A percentile compares a stretch with the other conserved stretches of the same genome.
Evolutionary conservation across 2,329 filamentous ascomycete genomes (phyloP).

Genomic region (Aspergillus sp.): DNA sequence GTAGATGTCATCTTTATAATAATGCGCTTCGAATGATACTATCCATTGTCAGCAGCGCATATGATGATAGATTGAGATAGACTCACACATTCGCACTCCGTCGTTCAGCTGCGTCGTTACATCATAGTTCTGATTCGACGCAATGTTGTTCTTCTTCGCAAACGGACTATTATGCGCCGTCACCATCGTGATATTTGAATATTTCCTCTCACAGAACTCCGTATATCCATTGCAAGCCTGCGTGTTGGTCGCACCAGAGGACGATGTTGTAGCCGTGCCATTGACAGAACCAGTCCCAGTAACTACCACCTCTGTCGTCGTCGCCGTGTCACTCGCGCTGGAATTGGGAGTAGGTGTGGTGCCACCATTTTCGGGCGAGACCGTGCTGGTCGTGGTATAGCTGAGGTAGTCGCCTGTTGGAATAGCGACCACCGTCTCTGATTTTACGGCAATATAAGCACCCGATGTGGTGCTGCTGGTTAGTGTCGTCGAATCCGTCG

Average conservation of each 20-base stretch:
- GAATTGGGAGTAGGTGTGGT: slow-evolving; percentile 20
- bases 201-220: slow-evolving; percentile 71
- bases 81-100: slow-evolving; percentile 55
- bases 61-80: not conserved
- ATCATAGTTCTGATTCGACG: slow-evolving; percentile 66
- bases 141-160: slow-evolving; percentile 63
- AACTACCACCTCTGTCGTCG: slow-evolving; percentile 46
- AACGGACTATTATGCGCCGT: slow-evolving; percentile 84
- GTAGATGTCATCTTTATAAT: slow-evolving; percentile 56
- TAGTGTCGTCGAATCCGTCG: slow-evolving; percentile 16
- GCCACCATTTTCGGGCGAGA: slow-evolving; percentile 12
- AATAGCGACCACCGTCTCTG: slow-evolving; percentile 19
- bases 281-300: slow-evolving; percentile 43
- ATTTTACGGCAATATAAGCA: slow-evolving; percentile 7
- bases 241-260: slow-evolving; percentile 57
- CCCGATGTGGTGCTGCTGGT: too few species aligned
- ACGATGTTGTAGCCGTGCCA: slow-evolving; percentile 36
- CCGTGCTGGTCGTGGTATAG: slow-evolving; percentile 30
- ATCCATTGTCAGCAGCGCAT: too few species aligned
- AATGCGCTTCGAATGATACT: slow-evolving; percentile 60
- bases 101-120: slow-evolving; percentile 73
- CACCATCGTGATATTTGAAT: slow-evolving; percentile 76
- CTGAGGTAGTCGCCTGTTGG: slow-evolving; percentile 37
- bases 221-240: slow-evolving; percentile 74
- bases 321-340: slow-evolving; percentile 20